A percentile compares a stretch with the other conserved stretches of the same genome.
phyloP scores from a whole-genome alignment of 2,329 filamentous ascomycete species.

The Sporothrix mexicana region DNA sequence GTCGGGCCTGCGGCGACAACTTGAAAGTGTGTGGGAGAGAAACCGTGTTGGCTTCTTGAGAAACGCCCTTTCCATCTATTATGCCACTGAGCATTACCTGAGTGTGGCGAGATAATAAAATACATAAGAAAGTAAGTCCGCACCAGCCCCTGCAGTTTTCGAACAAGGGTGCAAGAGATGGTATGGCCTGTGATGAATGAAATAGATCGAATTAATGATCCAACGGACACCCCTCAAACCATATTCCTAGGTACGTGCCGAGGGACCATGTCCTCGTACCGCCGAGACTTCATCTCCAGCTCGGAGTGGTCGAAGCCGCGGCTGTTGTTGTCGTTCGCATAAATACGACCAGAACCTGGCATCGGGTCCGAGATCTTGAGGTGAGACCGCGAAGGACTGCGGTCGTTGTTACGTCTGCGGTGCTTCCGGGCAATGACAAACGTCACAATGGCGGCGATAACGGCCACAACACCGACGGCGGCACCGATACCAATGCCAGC shows the following conservation, averaged over 20 bases:
- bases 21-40: neutral
- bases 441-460: conserved; percentile 33
- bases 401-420: conserved; percentile 16
- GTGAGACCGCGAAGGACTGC: neutral
- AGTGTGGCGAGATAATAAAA: conserved; percentile 25
- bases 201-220: neutral
- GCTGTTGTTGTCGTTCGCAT: conserved; percentile 47
- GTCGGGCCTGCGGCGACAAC: conserved; percentile 2
- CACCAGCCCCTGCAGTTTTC: neutral
- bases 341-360: conserved; percentile 52
- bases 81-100: conserved; percentile 22
- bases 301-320: conserved; percentile 50
- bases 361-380: conserved; percentile 60
- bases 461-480: conserved; percentile 35
- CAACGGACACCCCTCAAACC: conserved; percentile 37
- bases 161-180: neutral
- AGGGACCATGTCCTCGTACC: conserved; percentile 65
- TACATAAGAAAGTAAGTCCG: conserved; percentile 1
- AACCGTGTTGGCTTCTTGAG: neutral
- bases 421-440: conserved; percentile 36
- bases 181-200: neutral
- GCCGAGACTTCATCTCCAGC: conserved; percentile 58
- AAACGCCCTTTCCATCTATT: conserved; percentile 21
- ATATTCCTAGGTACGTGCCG: conserved; percentile 54
- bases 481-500: conserved; percentile 39